phyloP scores from a whole-genome alignment of 192 early-diverging fungal species.

The Phlyctochytrium bullatum region DNA sequence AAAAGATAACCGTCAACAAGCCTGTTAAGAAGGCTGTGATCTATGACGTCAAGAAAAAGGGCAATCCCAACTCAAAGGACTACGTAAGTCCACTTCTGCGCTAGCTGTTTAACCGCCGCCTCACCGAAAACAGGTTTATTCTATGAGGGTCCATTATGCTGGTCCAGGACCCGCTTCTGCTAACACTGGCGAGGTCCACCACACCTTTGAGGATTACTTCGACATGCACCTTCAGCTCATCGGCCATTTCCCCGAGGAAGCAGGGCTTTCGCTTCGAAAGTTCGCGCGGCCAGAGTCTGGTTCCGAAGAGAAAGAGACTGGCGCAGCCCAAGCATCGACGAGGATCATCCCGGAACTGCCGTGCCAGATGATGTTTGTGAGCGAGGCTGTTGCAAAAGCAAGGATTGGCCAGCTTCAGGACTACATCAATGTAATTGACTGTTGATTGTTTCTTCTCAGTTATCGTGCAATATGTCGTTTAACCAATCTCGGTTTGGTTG shows the following conservation, averaged over 20 bases:
- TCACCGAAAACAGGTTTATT: conserved; percentile 33
- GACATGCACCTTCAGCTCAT: conserved; percentile 54
- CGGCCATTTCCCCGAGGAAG: conserved; percentile 57
- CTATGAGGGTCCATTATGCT: conserved; percentile 32
- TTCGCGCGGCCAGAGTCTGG: conserved; percentile 9
- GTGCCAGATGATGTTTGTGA: conserved; percentile 59
- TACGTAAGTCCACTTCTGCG: conserved; percentile 17
- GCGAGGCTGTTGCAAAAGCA: conserved; percentile 45
- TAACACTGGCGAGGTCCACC: conserved; percentile 20
- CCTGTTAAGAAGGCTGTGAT: conserved; percentile 40
- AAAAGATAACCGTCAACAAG: conserved; percentile 36
- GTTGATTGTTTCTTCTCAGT: conserved; percentile 11
- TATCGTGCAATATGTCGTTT: neutral
- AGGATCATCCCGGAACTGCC: conserved; percentile 56
- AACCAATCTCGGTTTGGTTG: conserved; percentile 1
- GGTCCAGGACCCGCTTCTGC: conserved; percentile 5
- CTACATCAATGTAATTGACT: conserved; percentile 43
- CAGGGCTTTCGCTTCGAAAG: conserved; percentile 32
- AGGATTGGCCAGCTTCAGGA: conserved; percentile 41
- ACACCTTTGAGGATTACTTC: conserved; percentile 55
- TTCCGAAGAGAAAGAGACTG: neutral
- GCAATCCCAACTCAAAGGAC: conserved; percentile 7
- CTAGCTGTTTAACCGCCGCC: neutral
- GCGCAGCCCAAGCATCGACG: neutral
- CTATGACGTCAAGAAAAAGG: conserved; percentile 25